Base-by-base conservation (phyloP, 2,329 filamentous ascomycete species). In the Pseudopyricularia javanii region DNA sequence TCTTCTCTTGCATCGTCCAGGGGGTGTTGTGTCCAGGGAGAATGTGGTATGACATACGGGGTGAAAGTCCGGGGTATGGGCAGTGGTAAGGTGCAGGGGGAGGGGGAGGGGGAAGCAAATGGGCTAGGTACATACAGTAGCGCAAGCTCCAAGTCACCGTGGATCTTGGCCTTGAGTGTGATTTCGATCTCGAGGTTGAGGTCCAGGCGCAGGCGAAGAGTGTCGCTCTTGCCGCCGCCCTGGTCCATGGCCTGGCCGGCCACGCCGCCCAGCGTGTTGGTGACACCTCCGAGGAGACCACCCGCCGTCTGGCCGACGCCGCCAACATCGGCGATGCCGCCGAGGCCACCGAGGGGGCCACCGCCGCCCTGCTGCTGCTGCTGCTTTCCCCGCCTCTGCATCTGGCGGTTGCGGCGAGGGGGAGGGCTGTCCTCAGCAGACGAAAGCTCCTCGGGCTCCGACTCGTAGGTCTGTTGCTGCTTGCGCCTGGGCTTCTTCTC, bases 131-230 rank as follows among this genome's bases (percentile, higher is more conserved):
- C 75, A 67, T 70, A 79, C 75, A 79, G 69, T 59, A 93, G 74
- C 58, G 83, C 85, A 58, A 93, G 68, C 33, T 87, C 90, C 58
- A 94, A 70, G 70, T 94, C 89, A 63, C 89, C 89, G 61, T 90
- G 83, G 58, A 93, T 90, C 67, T 85, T 84, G 20, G 88, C 88
- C 74, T 93, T 93, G 56, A 93, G 76, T 61, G 89, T 85, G 56
- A 93, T 87, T 67, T 93, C 88, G 50, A 93, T 77, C 59, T 93
- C 88, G 54, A 93, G 73, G 67, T 93, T 93, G 22, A 57, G 54
- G 63, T 93, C 88, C 22, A 93, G 70, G 35, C 83, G 78, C 60
- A 93, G 68, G 64, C 84, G 84, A 63, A 91, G 70, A 37, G 86
- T 85, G 61, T 89, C 83, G 55, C 78, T 74, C 61, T 75, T 73